phyloP scores from a whole-genome alignment of 345 rosid species.

The Euphorbia lathyris region DNA sequence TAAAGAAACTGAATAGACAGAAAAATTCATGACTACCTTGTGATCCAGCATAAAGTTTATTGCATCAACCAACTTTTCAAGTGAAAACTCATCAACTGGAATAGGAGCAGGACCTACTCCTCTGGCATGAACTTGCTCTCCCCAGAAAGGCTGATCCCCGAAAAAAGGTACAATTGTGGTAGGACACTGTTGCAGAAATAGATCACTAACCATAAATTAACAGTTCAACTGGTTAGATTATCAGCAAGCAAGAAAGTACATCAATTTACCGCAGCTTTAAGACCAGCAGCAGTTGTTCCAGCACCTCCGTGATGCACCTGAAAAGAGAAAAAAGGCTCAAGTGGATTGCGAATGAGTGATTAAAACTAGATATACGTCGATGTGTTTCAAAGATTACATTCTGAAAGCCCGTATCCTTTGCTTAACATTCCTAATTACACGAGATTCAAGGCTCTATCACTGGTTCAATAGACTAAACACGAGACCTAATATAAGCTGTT shows the following conservation, averaged over 20 bases:
- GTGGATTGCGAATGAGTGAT: background rate
- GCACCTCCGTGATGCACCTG: conserved; percentile 62
- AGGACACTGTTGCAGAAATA: conserved; percentile 39
- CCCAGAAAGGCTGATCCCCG: conserved; percentile 68
- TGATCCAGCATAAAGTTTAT: conserved; percentile 48
- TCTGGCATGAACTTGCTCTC: conserved; percentile 51
- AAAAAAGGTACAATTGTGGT: conserved; percentile 58
- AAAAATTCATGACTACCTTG: conserved; percentile 27
- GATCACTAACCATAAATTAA: background rate
- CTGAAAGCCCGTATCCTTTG: too few species aligned
- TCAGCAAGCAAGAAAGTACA: conserved; percentile 1
- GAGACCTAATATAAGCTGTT: too few species aligned
- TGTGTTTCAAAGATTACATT: background rate
- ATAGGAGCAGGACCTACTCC: conserved; percentile 57
- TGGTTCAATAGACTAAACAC: too few species aligned
- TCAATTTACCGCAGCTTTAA: conserved; percentile 50
- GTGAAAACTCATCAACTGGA: conserved; percentile 46
- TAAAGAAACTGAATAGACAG: background rate
- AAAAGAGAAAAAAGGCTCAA: conserved; percentile 8
- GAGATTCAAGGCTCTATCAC: background rate
- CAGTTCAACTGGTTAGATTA: background rate
- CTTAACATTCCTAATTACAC: too few species aligned
- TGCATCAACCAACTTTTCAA: conserved; percentile 49
- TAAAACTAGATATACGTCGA: background rate
- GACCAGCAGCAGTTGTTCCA: conserved; percentile 66